phyloP scores from a whole-genome alignment of 106 monocot genomes.

The Cymbidium sinense region DNA sequence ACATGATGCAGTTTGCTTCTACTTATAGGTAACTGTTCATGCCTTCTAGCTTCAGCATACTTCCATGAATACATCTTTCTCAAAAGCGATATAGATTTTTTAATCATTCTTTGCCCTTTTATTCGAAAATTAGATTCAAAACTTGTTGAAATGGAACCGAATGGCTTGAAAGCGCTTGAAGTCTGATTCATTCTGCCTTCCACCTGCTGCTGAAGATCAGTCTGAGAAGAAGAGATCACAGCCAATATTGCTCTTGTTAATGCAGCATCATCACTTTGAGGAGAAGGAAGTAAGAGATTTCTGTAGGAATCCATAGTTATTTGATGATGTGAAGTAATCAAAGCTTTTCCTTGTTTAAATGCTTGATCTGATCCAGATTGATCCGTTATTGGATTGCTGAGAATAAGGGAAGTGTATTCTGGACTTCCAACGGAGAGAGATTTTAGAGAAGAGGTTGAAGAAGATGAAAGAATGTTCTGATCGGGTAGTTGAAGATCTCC shows the following conservation, averaged over 20 bases:
- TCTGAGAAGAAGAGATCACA: conserved; percentile 35
- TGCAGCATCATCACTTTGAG: conserved; percentile 37
- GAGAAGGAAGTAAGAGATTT: conserved; percentile 17
- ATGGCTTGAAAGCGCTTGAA: conserved; percentile 35
- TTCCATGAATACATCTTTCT: conserved; percentile 20
- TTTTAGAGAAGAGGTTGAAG: conserved; percentile 48
- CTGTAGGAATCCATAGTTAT: conserved; percentile 13
- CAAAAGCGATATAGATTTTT: conserved; percentile 30
- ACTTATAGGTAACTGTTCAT: conserved; percentile 9
- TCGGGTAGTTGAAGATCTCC: background rate
- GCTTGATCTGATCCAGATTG: background rate
- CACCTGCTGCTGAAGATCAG: background rate
- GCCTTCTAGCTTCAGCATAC: background rate
- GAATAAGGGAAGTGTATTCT: conserved; percentile 39
- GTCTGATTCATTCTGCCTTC: background rate
- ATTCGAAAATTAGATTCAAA: background rate
- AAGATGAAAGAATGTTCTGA: conserved; percentile 30
- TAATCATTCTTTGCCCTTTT: conserved; percentile 54
- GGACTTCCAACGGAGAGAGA: conserved; percentile 55
- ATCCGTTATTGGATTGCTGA: background rate
- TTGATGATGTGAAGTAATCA: background rate
- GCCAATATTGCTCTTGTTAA: conserved; percentile 58
- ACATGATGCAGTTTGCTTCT: conserved; percentile 64
- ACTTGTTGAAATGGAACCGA: conserved; percentile 7
- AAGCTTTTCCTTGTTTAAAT: background rate